These are phyloP conservation scores for Acanthamoeba lenticulata DNA, from an alignment of 208 protist genomes.

Conservation along the genomic window DNA sequence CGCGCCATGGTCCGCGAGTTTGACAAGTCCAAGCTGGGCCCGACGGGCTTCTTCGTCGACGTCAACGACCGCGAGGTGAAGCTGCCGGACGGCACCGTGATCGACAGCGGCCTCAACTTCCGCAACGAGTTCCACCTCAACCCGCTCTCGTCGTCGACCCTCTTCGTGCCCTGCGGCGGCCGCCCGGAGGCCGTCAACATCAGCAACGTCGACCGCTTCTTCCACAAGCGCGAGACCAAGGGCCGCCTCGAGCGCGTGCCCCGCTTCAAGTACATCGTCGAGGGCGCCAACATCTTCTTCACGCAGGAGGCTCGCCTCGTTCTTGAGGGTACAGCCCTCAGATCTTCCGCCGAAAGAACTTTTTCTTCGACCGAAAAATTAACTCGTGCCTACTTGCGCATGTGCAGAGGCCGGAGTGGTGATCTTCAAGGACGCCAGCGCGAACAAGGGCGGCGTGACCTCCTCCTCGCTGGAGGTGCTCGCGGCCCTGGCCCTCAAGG, in stretches of 20 bases:
- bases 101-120: conserved; percentile 87
- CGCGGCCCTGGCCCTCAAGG: conserved; percentile 93
- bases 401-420: conserved; percentile 23
- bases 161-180: conserved; percentile 97
- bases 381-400: background rate
- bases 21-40: conserved; percentile 86
- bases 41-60: conserved; percentile 93
- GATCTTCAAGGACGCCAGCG: conserved; percentile 89
- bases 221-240: conserved; percentile 79
- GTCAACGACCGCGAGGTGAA: conserved; percentile 91
- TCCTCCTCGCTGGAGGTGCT: conserved; percentile 97
- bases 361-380: conserved; percentile 12
- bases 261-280: conserved; percentile 94
- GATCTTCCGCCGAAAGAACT: too few relatives aligned
- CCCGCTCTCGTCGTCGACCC: conserved; percentile 89
- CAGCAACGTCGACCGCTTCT: conserved; percentile 91
- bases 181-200: conserved; percentile 94
- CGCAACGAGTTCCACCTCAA: conserved; percentile 95
- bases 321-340: conserved; percentile 91
- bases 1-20: conserved; percentile 92
- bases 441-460: conserved; percentile 97
- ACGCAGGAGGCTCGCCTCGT: conserved; percentile 94
- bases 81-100: conserved; percentile 87
- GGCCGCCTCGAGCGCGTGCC: conserved; percentile 84
- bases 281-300: conserved; percentile 98